phyloP scores from a whole-genome alignment of 2,329 filamentous ascomycete genomes.

The Lomentospora prolificans region DNA sequence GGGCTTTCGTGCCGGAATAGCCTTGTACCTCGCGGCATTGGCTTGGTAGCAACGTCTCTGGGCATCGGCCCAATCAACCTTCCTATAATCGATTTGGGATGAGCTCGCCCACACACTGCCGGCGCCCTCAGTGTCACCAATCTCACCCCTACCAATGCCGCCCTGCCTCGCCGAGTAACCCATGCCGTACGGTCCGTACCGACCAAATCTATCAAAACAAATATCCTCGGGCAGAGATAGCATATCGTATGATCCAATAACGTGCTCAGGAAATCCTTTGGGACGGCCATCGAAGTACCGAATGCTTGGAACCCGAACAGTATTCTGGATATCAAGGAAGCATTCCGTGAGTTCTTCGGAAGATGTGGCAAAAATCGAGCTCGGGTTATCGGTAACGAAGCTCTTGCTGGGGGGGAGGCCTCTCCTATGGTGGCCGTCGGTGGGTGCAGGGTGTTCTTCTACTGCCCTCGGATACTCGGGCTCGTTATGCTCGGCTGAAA shows the following conservation, averaged over 20 bases:
- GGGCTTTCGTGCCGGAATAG: conserved; percentile 27
- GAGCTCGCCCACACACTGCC: conserved; percentile 66
- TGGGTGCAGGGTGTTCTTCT: conserved; percentile 7
- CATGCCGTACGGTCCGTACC: conserved; percentile 79
- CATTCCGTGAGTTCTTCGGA: conserved; percentile 61
- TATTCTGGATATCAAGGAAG: conserved; percentile 62
- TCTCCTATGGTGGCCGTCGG: conserved; percentile 5
- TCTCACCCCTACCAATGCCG: conserved; percentile 74
- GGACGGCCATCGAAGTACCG: conserved; percentile 70
- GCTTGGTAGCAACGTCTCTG: conserved; percentile 63
- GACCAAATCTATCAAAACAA: conserved; percentile 87
- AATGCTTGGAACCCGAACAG: conserved; percentile 57
- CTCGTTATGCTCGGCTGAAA: conserved; percentile 53
- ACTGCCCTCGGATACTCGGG: conserved; percentile 67
- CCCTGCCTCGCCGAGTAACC: conserved; percentile 74
- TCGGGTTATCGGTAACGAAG: conserved; percentile 36
- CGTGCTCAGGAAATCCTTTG: conserved; percentile 72
- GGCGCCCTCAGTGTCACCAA: conserved; percentile 73
- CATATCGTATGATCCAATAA: conserved; percentile 78
- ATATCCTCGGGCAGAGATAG: conserved; percentile 72
- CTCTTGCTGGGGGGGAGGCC: conserved; percentile 31
- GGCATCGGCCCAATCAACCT: conserved; percentile 68
- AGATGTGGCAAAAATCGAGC: conserved; percentile 23
- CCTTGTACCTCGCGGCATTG: conserved; percentile 61
- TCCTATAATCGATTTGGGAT: conserved; percentile 65